Evolutionary conservation across 1,139 yeast genomes (phyloP), one percentile per base, ranked within the genome.

Genomic region (Fermentozyma sake): DNA sequence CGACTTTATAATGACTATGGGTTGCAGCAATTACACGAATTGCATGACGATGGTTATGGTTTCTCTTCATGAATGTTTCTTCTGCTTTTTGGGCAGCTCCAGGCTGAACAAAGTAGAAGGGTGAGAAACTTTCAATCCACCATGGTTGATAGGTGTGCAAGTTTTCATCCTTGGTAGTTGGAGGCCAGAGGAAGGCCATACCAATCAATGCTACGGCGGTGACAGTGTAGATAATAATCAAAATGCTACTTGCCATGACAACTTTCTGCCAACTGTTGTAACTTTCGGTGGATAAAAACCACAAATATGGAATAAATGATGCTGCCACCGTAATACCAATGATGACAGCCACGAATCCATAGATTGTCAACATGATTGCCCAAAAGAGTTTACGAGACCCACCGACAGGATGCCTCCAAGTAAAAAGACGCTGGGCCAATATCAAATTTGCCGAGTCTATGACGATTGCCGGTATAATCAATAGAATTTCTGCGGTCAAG

Each of bases 341-440:
- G 27, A 82, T 62, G 8, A 76, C 77, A 25, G 68, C 33, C 16
- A 82, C 89, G 27, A 78, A 37, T 3, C 53, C 48, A 48, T 83
- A 82, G 19, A 74, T 44, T 1, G 51, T 29, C 24, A 68, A 47
- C 82, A 82, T 78, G 22, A 61, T 33, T 10, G 41, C 38, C 76
- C 81, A 76, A 46, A 80, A 78, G 25, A 68, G 44, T 30, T 51
- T 58, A 24, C 73, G 52, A 13, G 77, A 66, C 30, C 91, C 93
- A 16, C 82, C 74, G 26, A 76, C 81, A 3, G 94, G 93, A 48
- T 83, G 93, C 47, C 84, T 64, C 86, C 91, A 80, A 6, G 89
- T 80, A 56, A 81, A 82, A 24, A 82, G 64, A 41, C 94, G 68
- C 51, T 82, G 91, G 4, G 87, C 87, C 35, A 83, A 58, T 23